Base-by-base conservation (phyloP, 163 green algal species). In the Chlamydomonas reinhardtii region DNA sequence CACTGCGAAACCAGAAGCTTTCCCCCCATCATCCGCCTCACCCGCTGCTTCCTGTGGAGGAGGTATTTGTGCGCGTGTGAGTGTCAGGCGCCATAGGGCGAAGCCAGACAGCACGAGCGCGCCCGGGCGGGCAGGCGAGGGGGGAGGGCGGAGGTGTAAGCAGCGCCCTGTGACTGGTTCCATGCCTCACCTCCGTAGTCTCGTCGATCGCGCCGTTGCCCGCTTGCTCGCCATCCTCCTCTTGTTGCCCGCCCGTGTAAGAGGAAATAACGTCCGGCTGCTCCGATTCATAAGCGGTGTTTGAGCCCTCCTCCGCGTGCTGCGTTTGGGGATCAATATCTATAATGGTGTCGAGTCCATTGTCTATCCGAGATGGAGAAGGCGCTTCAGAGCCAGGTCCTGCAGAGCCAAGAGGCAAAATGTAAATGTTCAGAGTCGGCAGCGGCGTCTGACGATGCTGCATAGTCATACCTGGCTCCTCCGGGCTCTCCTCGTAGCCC, bases 261-360 rank as follows among this genome's bases (percentile, higher is more conserved):
- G 81, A 87, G 0, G 70, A 73, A 24, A 87, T 87, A 0, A 87
- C 59, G 70, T 80, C 81, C 16, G 81, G 81, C 9, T 81, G 71
- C 19, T 87, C 81, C 35, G 71, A 73, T n/a, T 66, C 54, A 59
- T 81, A 65, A 22, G 56, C 34, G 2, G 81, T 87, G 29, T 87
- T 87, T 3, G 81, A 87, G n/a, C 81, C 81, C 81, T 87, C 81
- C 59, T 87, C 81, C 34, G 79, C 79, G 29, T 73, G 79, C 54
- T 86, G 79, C n/a, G 89, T 74, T 29, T 76, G 48, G 52, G 77
- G 77, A 65, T 84, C 77, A 12, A 61, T 69, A 24, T 69, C 77
- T 9, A 2, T 61, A n/a, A 84, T 76, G 12, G 77, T 52, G 48
- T 84, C 77, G 34, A 84, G 65, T 52, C 66, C 77, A 66, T 84